phyloP scores from a whole-genome alignment of 2,329 filamentous ascomycete species.

The Bisporella sp. region DNA sequence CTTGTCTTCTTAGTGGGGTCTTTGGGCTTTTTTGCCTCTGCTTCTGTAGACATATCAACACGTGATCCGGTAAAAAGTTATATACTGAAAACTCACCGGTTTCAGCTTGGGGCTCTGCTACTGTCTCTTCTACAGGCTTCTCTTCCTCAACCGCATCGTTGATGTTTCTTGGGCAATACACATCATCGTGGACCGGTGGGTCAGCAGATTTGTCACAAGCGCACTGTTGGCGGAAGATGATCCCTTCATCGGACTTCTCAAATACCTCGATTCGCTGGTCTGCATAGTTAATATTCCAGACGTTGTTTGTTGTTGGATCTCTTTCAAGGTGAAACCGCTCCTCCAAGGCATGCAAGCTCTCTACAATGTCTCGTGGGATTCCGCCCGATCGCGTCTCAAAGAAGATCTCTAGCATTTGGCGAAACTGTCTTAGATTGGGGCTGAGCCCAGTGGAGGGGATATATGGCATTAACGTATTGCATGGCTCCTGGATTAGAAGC shows the following conservation, averaged over 20 bases:
- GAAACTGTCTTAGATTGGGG: no score
- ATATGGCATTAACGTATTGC: no score
- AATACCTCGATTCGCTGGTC: conserved; percentile 6
- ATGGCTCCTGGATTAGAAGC: no score
- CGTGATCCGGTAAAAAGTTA: background rate
- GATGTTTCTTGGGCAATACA: background rate
- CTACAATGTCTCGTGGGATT: no score
- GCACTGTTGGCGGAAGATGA: conserved; percentile 2
- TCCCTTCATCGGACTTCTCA: background rate
- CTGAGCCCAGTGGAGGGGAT: no score
- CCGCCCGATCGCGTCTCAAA: no score
- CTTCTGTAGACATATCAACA: no score
- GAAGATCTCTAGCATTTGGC: no score
- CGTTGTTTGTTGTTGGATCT: conserved; percentile 4
- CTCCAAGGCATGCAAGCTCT: background rate
- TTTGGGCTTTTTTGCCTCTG: background rate
- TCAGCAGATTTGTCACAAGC: background rate
- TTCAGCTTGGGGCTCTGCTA: no score
- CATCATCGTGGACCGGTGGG: background rate
- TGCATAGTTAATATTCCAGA: conserved; percentile 13
- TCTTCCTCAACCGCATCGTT: background rate
- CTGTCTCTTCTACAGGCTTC: background rate
- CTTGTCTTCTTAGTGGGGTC: background rate
- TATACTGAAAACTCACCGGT: background rate
- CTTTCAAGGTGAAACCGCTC: background rate